Evolutionary conservation across 306 rosid genomes (phyloP), one percentile per base, ranked within the genome.

Genomic region (Citrullus mucosospermus): DNA sequence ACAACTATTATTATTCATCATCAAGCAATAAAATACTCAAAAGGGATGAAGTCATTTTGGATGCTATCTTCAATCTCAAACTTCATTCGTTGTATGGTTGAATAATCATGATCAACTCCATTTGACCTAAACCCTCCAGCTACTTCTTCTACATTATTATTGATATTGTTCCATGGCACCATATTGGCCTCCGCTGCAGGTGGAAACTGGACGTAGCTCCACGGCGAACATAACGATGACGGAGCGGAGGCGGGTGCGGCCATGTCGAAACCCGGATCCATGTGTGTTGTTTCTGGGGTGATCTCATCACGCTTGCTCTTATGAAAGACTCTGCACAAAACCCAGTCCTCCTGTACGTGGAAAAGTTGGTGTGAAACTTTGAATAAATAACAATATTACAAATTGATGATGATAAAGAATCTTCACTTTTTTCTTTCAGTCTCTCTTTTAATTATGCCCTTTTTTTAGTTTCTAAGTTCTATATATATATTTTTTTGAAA

Each of bases 281-380:
- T 16, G 6, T 51, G 81, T 78, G 74, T 81, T 80, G 70, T 59
- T 79, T 80, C 46, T 70, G 32, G 41, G 78, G 84, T 65, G 55
- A 36, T 65, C 25, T 88, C 74, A 1, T 41, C 59, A 15, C 55
- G 18, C 81, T 86, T 85, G 54, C 89, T 83, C 75, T 89, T 87
- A 79, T 87, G 79, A 78, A 87, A 87, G 0, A 89, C 93, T 79
- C 93, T 87, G 17, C 93, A 89, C 60, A 89, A 76, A 74, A 89
- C 93, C 93, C 93, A 89, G 77, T 89, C 93, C 53, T 87, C 93
- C 93, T 89, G 88, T 60, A 36, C 65, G 14, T 39, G 28, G 17
- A 59, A 59, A 59, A 10, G 1, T 63, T 63, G 20, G 70, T 4
- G 39, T 36, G 39, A 36, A 36, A 36, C 39, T 14, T 9, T 61